Percentiles rank a stretch among this genome's conserved stretches.
Conservation (phyloP, 179 eudicot species). For the Nepenthes alata region DNA sequence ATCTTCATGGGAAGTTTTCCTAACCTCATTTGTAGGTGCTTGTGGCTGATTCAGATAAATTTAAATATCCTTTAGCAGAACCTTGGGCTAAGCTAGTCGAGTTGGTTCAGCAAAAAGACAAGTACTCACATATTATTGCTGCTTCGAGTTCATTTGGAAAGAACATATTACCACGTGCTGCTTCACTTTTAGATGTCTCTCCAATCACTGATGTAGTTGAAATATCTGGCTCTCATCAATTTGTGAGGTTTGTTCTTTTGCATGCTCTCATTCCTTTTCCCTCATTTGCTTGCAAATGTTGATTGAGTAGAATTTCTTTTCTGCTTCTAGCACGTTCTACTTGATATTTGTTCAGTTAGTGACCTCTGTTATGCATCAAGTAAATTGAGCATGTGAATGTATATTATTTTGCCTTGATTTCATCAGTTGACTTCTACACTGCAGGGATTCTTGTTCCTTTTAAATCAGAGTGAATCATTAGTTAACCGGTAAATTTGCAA, state of each 20-base stretch:
- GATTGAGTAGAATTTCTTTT: neutral
- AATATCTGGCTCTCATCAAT: constrained; percentile 52
- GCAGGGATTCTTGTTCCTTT: neutral
- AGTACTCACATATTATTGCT: constrained; percentile 69
- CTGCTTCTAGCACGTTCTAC: neutral
- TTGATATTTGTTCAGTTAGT: neutral
- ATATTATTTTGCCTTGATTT: neutral
- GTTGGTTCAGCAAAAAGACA: constrained; percentile 49
- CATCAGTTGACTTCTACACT: neutral
- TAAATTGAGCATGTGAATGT: neutral
- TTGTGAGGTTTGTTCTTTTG: constrained; percentile 50
- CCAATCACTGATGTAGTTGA: constrained; percentile 75
- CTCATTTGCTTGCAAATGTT: neutral
- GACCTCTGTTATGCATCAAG: neutral
- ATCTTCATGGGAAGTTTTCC: neutral
- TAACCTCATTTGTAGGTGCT: constrained; percentile 42
- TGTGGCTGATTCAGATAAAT: constrained; percentile 75
- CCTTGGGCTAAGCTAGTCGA: constrained; percentile 79
- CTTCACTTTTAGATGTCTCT: constrained; percentile 91
- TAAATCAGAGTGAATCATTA: neutral
- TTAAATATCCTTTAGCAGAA: constrained; percentile 71
- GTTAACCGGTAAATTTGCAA: neutral
- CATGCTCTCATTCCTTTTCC: neutral
- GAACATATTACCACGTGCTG: constrained; percentile 85
- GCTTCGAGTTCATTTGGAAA: constrained; percentile 88